Evolutionary conservation across 2,329 filamentous ascomycete species (phyloP), one percentile per base, ranked within the genome.

Genomic region (Pseudogymnoascus sp.): DNA sequence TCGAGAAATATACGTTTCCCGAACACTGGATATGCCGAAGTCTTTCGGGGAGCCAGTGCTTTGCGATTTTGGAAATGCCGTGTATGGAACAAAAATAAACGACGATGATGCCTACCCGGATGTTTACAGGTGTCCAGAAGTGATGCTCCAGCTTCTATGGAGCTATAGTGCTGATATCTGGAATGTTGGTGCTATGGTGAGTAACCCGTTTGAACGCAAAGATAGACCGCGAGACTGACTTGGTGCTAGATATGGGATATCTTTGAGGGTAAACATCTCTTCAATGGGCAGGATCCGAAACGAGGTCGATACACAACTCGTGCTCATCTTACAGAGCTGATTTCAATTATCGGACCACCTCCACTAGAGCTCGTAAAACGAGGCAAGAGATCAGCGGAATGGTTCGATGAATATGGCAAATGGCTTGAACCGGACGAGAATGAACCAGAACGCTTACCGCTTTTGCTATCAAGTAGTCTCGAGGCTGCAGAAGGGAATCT

Each of bases 1-100:
- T n/a, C 73, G 75, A 66, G 68, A 37, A 5, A 76, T 81, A 4
- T 80, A 81, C 63, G 6, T 70, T 0, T 81, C 77, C 8, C 76
- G 73, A 3, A 67, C 73, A 26, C 72, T 81, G 11, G 61, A 66
- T 64, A 68, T 73, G 59, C 74, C 74, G 0, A 71, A 69, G 14
- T 39, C 66, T 6, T 64, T 65, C 29, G 74, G 75, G 0, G 69
- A 69, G 0, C 74, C 75, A 0, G 71, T 80, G 0, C 70, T 81
- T 4, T 79, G 79, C 62, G 80, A 83, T 63, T 80, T 82, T 64
- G 79, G 79, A 8, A 77, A 77, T 0, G 78, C 78, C 2, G 69
- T 79, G 4, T 0, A n/a, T 0, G 75, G 76, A 1, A 73, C 73
- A 11, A 16, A 52, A 19, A 55, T 74, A 6, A 75, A 78, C 55